Base-by-base conservation (phyloP, 2,329 filamentous ascomycete genomes). In the Fusarium sp. region DNA sequence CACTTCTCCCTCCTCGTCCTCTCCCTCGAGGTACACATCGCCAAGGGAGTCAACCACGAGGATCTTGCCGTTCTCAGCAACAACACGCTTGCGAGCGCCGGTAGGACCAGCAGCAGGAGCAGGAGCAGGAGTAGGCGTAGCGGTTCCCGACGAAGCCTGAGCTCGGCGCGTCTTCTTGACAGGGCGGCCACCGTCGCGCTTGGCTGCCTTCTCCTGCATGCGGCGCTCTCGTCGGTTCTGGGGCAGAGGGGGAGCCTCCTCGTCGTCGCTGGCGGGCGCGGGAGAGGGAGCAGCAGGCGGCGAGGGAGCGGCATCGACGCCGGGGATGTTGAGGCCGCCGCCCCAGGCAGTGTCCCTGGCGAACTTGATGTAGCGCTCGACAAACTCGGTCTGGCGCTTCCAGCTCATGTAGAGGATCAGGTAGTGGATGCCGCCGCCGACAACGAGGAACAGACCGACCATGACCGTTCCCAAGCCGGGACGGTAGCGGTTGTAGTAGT, bases 401-500 rank as follows among this genome's bases (percentile, higher is more conserved):
- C 92, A 97, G 78, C 88, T 87, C 81, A 97, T 88, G 78, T 91
- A 88, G 56, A 98, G 82, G 13, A 90, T 89, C 45, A 91, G 81
- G 79, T 97, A 99, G 80, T 99, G 95, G 34, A 91, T 89, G 28
- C 82, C 91, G 63, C 95, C 95, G 54, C 93, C 94, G 47, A 91
- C 86, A 48, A 92, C 86, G 62, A 97, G 75, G 77, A 98, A 92
- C 36, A 96, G 79, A 43, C 94, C 93, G 25, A 89, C 60, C 47
- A 98, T 77, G 41, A 97, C 95, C 12, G 91, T 91, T 57, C 92
- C 92, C 40, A 98, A 81, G 8, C 95, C 95, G 2, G 95, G 95
- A 19, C 95, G 87, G 84, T 94, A 97, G 55, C 95, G 89, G 71
- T 88, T 88, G 81, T 99, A 99, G 84, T 98, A 99, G 85, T 99